These are phyloP conservation scores for Graphilbum ipis-grandicollis DNA, from an alignment of 2,329 filamentous ascomycete genomes.

Conservation along the genomic window DNA sequence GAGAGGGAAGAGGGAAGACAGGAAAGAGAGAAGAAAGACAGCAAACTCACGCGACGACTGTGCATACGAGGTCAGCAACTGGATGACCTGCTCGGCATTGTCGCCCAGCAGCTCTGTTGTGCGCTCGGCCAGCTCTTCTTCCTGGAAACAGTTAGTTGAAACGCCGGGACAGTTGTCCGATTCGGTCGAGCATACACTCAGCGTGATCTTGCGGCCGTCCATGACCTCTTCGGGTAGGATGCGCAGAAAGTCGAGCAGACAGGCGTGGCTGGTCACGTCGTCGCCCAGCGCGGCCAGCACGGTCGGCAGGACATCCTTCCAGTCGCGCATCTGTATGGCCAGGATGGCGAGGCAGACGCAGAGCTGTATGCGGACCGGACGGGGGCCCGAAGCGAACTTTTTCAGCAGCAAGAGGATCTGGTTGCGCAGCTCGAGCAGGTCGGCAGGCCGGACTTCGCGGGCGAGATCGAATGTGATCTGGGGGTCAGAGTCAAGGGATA, in stretches of 20 bases:
- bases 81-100: conserved; percentile 76
- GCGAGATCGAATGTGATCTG: conserved; percentile 91
- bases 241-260: conserved; percentile 87
- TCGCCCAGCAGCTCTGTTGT: conserved; percentile 80
- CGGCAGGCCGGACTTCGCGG: conserved; percentile 62
- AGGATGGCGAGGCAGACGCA: conserved; percentile 89
- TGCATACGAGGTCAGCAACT: conserved; percentile 75
- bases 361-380: conserved; percentile 74
- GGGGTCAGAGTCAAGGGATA: neutral
- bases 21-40: neutral
- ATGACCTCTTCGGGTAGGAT: conserved; percentile 97
- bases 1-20: neutral
- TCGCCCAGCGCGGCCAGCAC: conserved; percentile 65
- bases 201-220: conserved; percentile 97
- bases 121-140: conserved; percentile 80
- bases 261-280: conserved; percentile 63
- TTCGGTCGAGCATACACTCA: conserved; percentile 63
- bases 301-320: conserved; percentile 79
- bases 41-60: conserved; percentile 64
- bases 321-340: conserved; percentile 88
- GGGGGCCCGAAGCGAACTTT: conserved; percentile 64
- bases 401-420: conserved; percentile 71
- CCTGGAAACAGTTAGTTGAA: conserved; percentile 48
- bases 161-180: conserved; percentile 53
- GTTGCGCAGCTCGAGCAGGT: conserved; percentile 61